Base-by-base conservation (phyloP, 2,329 filamentous ascomycete species). In the Emergomyces orientalis region DNA sequence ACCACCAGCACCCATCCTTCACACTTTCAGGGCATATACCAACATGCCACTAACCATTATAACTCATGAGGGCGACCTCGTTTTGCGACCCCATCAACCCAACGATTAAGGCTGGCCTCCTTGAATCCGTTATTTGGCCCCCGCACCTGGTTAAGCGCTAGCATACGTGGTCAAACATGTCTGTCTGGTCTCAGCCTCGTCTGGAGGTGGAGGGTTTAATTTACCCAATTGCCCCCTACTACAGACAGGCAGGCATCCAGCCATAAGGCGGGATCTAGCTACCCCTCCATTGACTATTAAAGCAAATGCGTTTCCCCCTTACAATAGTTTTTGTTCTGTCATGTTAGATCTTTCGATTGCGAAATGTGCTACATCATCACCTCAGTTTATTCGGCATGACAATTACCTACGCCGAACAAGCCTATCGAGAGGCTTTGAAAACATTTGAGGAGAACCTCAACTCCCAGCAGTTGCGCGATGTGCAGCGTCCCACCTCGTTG, bases 381-480 rank as follows among this genome's bases (percentile, higher is more conserved):
- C 6, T 25, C 55, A 41, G 9, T 41, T 57, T 39, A n/a, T 37
- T 4, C 34, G 17, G 14, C 39, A 56, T 62, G 47, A 52, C 59
- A 13, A 32, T 63, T n/a, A 49, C 59, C 51, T 19, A 57, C 49
- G 41, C 51, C 25, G 60, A 62, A 19, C 37, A 55, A 43, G 60
- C 60, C 47, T 62, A 57, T 25, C 49, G 51, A 41, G 51, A 62
- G 60, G 60, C 60, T 11, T 27, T 62, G n/a, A 62, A 57, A 49
- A 41, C 34, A 2, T 62, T 62, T 17, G 60, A 62, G 27, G 60
- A 62, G 37, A 55, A 62, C 49, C 60, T 62, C 11, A 57, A 43
- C 60, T 57, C 60, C 19, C 37, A 62, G 37, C 60, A 62, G 27
- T 25, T 62, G 51, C 47, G 51, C 8, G 60, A 62, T 27, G 60